Evolutionary conservation across 1,284 basidiomycete genomes (phyloP), one percentile per base, ranked within the genome.

Genomic region (Phellopilus nigrolimitatus): DNA sequence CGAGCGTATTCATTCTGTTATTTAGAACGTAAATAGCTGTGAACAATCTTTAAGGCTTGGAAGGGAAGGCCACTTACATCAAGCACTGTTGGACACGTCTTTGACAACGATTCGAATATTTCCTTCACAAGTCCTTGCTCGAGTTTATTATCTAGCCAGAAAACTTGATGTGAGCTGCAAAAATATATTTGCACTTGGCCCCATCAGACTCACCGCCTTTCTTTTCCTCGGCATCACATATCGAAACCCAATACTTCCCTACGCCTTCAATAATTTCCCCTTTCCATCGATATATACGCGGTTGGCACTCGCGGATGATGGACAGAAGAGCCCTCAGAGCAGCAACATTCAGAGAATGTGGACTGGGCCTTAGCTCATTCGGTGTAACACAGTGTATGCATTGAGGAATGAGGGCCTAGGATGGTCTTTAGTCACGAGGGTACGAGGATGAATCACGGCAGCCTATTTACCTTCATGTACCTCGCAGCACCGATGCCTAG

Each of bases 271-370:
- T 56, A 43, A 89, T 80, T 0, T 72, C 74, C 12, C 74, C 75
- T 52, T 78, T 81, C 87, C 85, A 88, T 19, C 68, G 65, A 22
- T 66, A 58, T 39, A 88, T 79, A 45, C 84, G 72, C 9, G 75
- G 73, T 3, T 68, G 60, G 60, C 84, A 86, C 28, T 69, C 73
- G 22, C 68, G 62, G 10, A 87, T 71, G 22, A 88, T 64, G 10
- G 69, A 66, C 6, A 56, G 59, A 13, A 90, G 66, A 7, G 74
- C 74, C 41, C 66, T 66, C n/a, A 82, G 65, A 1, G 86, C 79
- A 3, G 73, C 68, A 3, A 80, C 52, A 58, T 83, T 79, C 44
- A 83, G 28, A 60, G 66, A 60, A 17, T 65, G 60, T 36, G 64
- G 58, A 33, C 66, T 67, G 31, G 63, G 68, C 22, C 67, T 65